Evolutionary conservation across 257 asterid species (phyloP).

Genomic region (Hygrophila difformis): DNA sequence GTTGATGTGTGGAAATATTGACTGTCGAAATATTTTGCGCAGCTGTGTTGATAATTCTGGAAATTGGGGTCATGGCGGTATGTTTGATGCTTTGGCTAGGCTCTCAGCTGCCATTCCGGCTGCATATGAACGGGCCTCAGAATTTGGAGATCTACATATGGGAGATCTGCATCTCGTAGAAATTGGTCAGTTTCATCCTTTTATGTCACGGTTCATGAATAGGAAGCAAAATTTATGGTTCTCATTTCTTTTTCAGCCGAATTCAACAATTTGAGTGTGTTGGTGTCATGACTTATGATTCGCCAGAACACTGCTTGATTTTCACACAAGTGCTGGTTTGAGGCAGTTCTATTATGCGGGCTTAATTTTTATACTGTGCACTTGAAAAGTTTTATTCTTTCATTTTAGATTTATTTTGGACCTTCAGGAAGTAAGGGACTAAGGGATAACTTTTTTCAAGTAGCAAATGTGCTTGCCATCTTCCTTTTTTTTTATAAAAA

Average conservation of each 20-base stretch:
- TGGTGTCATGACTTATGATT: too few species aligned
- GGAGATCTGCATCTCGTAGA: conserved; percentile 84
- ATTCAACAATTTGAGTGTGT: not conserved
- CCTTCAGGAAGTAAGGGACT: not conserved
- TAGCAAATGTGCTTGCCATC: conserved; percentile 6
- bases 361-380: not conserved
- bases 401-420: not conserved
- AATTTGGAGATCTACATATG: conserved; percentile 78
- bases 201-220: too few species aligned
- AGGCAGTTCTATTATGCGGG: not conserved
- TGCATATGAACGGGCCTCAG: conserved; percentile 75
- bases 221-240: not conserved
- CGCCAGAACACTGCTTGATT: too few species aligned
- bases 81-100: conserved; percentile 75
- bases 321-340: not conserved
- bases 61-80: conserved; percentile 92
- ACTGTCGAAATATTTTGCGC: conserved; percentile 24
- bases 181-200: conserved; percentile 39
- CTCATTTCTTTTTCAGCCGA: not conserved
- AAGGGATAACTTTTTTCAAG: not conserved
- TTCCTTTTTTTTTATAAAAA: conserved; percentile 4
- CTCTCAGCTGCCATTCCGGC: conserved; percentile 51
- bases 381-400: not conserved
- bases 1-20: conserved; percentile 8
- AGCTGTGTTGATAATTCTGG: conserved; percentile 97